Base-by-base conservation (phyloP, 2,329 filamentous ascomycete genomes). In the Didymella segeticola region DNA sequence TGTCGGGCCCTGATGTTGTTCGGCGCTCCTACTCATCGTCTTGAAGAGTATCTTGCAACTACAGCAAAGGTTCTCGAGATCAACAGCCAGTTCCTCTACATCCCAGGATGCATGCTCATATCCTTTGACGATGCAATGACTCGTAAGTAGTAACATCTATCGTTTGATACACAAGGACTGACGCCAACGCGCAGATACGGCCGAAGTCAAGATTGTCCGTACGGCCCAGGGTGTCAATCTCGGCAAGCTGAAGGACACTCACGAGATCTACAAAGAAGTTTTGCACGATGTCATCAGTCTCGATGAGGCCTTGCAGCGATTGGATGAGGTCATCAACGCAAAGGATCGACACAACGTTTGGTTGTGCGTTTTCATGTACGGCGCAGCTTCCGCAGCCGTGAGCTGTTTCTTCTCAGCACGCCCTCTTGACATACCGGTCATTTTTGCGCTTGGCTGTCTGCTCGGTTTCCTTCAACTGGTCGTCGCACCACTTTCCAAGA, bases 41-140 rank as follows among this genome's bases (percentile, higher is more conserved):
- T 97, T 14, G 93, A 97, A 73, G 89, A 96, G 70, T 96, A 96
- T 72, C 87, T 96, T 83, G 86, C 84, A 51, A 95, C 91, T 86
- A 91, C 89, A 6, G 89, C 92, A 2, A 84, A 90, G 22, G 89
- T 93, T 1, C 83, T 96, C 19, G 89, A 92, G 72, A 91, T 96
- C 17, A 89, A 96, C 62, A 88, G 88, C 22, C 91, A 96, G 66
- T 96, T 93, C 62, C 79, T 96, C 14, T 96, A 96, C 69, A 84
- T 96, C 6, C 92, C 92, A 0, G 90, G 90, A 0, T 95, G 90
- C 68, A 96, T 96, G 92, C 89, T 96, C 55, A 90, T 96, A 69
- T 93, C 90, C 4, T 96, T 96, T 68, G 91, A 85, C 67, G 89
- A 93, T 70, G 69, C 75, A 7, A 70, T 80, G 3, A 90, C 87